A percentile compares a stretch with the other conserved stretches of the same genome.
These are phyloP conservation scores for Rickenella mellea DNA, from an alignment of 768 basidiomycete species.

Conservation along the genomic window DNA sequence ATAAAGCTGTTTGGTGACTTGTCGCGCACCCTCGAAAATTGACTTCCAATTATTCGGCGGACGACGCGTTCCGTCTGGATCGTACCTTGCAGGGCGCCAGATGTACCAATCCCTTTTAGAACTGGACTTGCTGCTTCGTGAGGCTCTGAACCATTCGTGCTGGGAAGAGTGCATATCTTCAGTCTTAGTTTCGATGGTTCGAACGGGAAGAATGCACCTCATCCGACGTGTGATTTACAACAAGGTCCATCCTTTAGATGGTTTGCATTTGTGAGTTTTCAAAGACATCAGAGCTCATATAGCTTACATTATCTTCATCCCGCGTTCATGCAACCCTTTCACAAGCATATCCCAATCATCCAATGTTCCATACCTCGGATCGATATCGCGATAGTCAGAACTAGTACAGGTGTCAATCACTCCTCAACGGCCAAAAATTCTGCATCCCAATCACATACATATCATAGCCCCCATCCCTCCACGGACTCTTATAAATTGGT, in stretches of 20 bases:
- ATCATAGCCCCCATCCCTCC: slow-evolving; percentile 69
- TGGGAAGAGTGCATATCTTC: slow-evolving; percentile 14
- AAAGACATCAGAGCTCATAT: slow-evolving; percentile 3
- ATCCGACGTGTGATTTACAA: slow-evolving; percentile 66
- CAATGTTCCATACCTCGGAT: slow-evolving; percentile 56
- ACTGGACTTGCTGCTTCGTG: slow-evolving; percentile 36
- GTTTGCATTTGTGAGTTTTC: background rate
- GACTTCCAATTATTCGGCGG: slow-evolving; percentile 74
- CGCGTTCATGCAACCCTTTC: slow-evolving; percentile 44
- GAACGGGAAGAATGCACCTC: slow-evolving; percentile 28
- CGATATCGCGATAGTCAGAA: slow-evolving; percentile 55
- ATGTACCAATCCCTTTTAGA: slow-evolving; percentile 72
- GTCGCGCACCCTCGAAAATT: slow-evolving; percentile 45
- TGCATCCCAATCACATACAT: slow-evolving; percentile 31
- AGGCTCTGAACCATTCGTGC: slow-evolving; percentile 67
- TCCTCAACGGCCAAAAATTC: slow-evolving; percentile 6
- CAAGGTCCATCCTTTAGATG: slow-evolving; percentile 57
- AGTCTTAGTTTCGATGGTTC: background rate
- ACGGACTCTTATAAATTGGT: slow-evolving; percentile 61
- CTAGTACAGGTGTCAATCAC: slow-evolving; percentile 22
- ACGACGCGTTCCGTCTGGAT: slow-evolving; percentile 38
- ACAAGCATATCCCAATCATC: slow-evolving; percentile 50
- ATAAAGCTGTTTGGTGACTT: background rate
- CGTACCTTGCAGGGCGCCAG: slow-evolving; percentile 54
- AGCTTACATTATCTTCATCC: slow-evolving; percentile 61